Evolutionary conservation across 2,329 filamentous ascomycete genomes (phyloP), one percentile per base, ranked within the genome.

Genomic region (Beauveria bassiana): DNA sequence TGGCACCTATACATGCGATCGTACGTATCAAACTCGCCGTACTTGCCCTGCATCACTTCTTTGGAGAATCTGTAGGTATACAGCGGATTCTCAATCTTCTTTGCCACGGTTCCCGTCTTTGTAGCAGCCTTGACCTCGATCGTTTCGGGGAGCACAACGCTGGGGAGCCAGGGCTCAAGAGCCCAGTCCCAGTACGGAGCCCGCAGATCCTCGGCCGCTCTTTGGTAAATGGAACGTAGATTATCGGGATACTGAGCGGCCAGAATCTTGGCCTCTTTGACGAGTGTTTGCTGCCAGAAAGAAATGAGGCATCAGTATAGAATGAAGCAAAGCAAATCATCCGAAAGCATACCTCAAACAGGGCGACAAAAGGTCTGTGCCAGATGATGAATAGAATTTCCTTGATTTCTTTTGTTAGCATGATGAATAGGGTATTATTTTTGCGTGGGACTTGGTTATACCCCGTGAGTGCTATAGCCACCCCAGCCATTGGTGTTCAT

Each of bases 131-230:
- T 74, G 63, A 82, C 69, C 5, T 63, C 72, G 55, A 78, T 68
- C 14, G 69, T 75, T 47, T 69, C 65, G 26, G 69, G 67, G 2
- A 70, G 68, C 2, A 71, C 75, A 18, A 75, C 74, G 0, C 67
- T 65, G 3, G 82, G 81, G 3, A 85, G 72, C 20, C 64, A 62
- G 3, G 74, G 65, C 38, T 78, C 68, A 3, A 66, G 63, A 1
- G 75, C 80, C 81, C 81, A 85, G 69, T 84, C 81, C 82, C 81
- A 84, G 70, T 74, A 83, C 2, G 81, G 80, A 7, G 77, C 69
- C 34, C 81, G 76, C 34, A 84, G 74, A 0, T 66, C 70, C 38
- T 78, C 71, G 3, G 80, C 81, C 2, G 81, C 80, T 2, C 72
- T 65, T 24, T 69, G 64, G 65, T 84, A 84, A 26, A 63, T 65